Evolutionary conservation across 495 filamentous ascomycete genomes (phyloP), one percentile per base, ranked within the genome.

Genomic region (Cetradonia linearis): DNA sequence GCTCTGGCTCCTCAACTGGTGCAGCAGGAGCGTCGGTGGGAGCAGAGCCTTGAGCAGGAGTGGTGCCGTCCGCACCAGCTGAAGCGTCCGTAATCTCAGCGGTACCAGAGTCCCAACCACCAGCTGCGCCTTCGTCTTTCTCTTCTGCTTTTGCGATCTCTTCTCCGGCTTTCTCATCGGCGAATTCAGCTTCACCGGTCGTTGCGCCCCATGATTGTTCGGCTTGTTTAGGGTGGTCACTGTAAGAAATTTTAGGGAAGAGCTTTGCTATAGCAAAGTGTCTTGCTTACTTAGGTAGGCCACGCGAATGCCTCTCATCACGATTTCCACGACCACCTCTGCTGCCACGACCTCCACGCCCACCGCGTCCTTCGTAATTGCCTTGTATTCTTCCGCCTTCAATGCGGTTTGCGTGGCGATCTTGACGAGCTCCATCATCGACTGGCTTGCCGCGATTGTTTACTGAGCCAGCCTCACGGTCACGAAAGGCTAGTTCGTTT

Each of bases 141-240:
- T 88, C 80, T 63, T 96, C 92, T 42, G 79, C 76, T 73, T 89
- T 80, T 64, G 93, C 93, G 65, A 95, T 91, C 63, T 82, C 84
- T 68, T 90, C 89, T 62, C 83, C 93, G 64, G 84, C 89, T 68
- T 87, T 79, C 80, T 96, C 93, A 67, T 96, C 94, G 63, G 86
- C 85, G 74, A 83, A 86, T 74, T 91, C 87, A 68, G 82, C 86
- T 33, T 83, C 76, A 70, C 91, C 93, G 69, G 85, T 85, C 58
- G 79, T 79, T 70, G 78, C 86, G 67, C 91, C 93, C 93, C 93
- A 98, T 63, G 88, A 86, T 70, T 89, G 87, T 69, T 82, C 84
- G 67, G 88, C 85, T 76, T 95, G 88, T 83, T 97, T 98, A 69
- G 89, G 87, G 68, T 91, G 86, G 66, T 94, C 91, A 66, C 90